A percentile compares a stretch with the other conserved stretches of the same genome.
phyloP scores from a whole-genome alignment of 306 rosid genomes.

The Glycyrrhiza uralensis region DNA sequence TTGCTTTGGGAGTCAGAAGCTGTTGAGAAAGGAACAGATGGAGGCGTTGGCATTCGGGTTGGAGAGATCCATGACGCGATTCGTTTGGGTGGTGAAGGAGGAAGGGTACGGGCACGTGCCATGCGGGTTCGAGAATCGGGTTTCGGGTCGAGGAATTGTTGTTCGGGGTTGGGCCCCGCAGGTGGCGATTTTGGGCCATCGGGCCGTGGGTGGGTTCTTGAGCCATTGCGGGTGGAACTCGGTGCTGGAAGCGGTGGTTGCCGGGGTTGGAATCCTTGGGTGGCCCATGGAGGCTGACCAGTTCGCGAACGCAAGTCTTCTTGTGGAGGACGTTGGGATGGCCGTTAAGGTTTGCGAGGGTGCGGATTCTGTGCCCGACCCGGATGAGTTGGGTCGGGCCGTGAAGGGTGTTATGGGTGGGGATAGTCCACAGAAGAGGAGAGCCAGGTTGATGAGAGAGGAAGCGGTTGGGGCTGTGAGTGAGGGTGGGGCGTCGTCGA shows the following conservation, averaged over 20 bases:
- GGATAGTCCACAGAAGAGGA: slow-evolving; percentile 27
- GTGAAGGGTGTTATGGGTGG: slow-evolving; percentile 16
- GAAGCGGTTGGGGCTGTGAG: slow-evolving; percentile 36
- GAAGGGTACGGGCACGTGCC: slow-evolving; percentile 42
- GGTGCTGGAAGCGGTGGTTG: slow-evolving; percentile 43
- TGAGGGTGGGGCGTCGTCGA: slow-evolving; percentile 39
- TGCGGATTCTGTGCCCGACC: slow-evolving; percentile 44
- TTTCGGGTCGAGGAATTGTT: slow-evolving; percentile 43
- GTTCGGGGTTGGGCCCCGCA: slow-evolving; percentile 38
- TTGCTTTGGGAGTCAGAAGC: slow-evolving; percentile 75
- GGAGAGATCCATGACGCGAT: slow-evolving; percentile 40
- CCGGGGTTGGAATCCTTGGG: slow-evolving; percentile 49
- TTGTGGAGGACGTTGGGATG: slow-evolving; percentile 53
- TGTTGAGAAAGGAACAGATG: slow-evolving; percentile 43
- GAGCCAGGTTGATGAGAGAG: slow-evolving; percentile 29
- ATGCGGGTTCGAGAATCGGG: slow-evolving; percentile 48
- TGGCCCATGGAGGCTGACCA: slow-evolving; percentile 96
- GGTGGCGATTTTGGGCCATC: slow-evolving; percentile 21
- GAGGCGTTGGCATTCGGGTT: slow-evolving; percentile 67
- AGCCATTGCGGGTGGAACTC: slow-evolving; percentile 50
- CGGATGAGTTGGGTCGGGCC: slow-evolving; percentile 35
- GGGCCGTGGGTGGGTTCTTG: slow-evolving; percentile 34
- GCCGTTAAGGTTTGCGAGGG: slow-evolving; percentile 53
- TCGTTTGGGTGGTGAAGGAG: slow-evolving; percentile 59
- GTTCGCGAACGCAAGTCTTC: slow-evolving; percentile 44